Conservation (phyloP, 1,284 basidiomycete genomes). For the Malassezia sympodialis region DNA sequence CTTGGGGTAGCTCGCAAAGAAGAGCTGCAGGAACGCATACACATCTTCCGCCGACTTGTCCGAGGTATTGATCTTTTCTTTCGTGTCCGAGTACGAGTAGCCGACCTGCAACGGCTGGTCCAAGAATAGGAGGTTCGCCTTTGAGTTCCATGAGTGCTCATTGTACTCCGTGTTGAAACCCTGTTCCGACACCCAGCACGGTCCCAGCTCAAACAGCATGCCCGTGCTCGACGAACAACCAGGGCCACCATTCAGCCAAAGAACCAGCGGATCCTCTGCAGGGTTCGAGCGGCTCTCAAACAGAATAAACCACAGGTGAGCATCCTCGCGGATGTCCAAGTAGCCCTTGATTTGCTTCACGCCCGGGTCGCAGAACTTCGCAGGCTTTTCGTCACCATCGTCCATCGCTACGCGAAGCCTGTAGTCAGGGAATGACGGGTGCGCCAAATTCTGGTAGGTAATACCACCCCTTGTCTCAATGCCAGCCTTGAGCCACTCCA, state of each 20-base stretch:
- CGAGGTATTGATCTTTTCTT: constrained; percentile 61
- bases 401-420: constrained; percentile 58
- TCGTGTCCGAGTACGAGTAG: constrained; percentile 66
- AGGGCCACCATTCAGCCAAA: constrained; percentile 83
- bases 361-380: constrained; percentile 61
- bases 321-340: constrained; percentile 73
- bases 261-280: constrained; percentile 63
- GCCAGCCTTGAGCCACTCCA: constrained; percentile 4
- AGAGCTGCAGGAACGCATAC: constrained; percentile 78
- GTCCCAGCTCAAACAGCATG: constrained; percentile 77
- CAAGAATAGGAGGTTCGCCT: constrained; percentile 64
- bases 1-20: constrained; percentile 55
- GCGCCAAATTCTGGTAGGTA: constrained; percentile 59
- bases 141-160: constrained; percentile 65
- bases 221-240: constrained; percentile 49
- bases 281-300: constrained; percentile 70
- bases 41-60: constrained; percentile 71
- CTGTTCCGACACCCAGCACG: constrained; percentile 62
- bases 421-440: constrained; percentile 62
- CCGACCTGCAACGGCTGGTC: constrained; percentile 73
- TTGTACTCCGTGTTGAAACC: constrained; percentile 64
- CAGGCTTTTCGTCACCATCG: background rate
- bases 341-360: constrained; percentile 76
- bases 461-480: constrained; percentile 6
- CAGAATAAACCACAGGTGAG: constrained; percentile 81